Conservation (phyloP, 805 yeast species). For the Cyberlindnera maclurae region DNA sequence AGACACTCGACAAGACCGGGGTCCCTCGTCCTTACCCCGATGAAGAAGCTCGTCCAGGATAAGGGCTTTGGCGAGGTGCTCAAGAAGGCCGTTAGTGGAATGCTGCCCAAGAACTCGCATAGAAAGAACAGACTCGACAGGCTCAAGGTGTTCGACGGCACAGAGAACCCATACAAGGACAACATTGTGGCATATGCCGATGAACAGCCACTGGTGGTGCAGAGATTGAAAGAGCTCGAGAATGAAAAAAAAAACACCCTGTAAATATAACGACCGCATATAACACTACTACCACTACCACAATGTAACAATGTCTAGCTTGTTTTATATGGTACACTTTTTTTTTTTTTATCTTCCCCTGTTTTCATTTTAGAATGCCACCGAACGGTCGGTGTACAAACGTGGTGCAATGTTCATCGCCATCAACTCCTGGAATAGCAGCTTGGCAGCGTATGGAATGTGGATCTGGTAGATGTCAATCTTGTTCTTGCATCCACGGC, state of each 20-base stretch:
- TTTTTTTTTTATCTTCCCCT: background rate
- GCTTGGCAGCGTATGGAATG: constrained; percentile 97
- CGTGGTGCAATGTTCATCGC: constrained; percentile 99
- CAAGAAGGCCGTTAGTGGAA: constrained; percentile 84
- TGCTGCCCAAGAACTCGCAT: constrained; percentile 89
- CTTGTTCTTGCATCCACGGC: constrained; percentile 97
- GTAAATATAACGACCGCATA: background rate
- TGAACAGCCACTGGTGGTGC: constrained; percentile 48
- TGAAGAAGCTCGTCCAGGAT: constrained; percentile 68
- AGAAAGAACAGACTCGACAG: constrained; percentile 76
- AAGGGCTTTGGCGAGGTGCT: constrained; percentile 86
- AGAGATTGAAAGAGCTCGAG: constrained; percentile 28
- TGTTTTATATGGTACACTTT: background rate
- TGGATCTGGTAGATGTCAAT: constrained; percentile 96
- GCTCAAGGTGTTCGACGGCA: constrained; percentile 80
- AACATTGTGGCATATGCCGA: constrained; percentile 84
- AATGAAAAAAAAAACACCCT: constrained; percentile 1
- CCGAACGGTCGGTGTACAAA: constrained; percentile 87
- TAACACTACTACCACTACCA: background rate
- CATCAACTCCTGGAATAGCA: constrained; percentile 97
- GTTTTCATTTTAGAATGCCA: constrained; percentile 30
- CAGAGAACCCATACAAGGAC: constrained; percentile 77
- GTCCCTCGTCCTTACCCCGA: constrained; percentile 70
- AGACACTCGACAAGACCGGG: constrained; percentile 90
- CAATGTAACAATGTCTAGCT: background rate